Base-by-base conservation (phyloP, 2,329 filamentous ascomycete genomes). In the Cryphonectria nitschkei region DNA sequence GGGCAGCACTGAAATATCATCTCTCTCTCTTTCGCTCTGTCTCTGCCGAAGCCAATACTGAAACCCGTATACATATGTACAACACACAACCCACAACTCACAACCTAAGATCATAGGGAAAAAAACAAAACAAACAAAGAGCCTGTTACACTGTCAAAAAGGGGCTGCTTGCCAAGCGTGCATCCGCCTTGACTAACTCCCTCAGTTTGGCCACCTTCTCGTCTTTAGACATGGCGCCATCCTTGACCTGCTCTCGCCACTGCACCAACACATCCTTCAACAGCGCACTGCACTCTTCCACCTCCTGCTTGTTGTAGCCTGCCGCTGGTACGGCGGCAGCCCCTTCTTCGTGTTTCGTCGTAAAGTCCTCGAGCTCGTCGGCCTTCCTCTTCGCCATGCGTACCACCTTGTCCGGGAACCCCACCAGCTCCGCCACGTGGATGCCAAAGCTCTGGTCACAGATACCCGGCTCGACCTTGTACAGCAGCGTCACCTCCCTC, bases 381-480 rank as follows among this genome's bases (percentile, higher is more conserved):
- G 96, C 96, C 84, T 99, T 99, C 76, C 96, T 89, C 83, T 97
- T 97, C n/a, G 96, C 96, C 97, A 99, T 99, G 74, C 94, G 94
- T 72, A 99, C 93, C 22, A 99, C 97, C 83, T 99, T 99, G 76
- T 94, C 91, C 0, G 96, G 96, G 83, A 99, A 99, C 61, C 95
- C 90, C 29, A 99, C 96, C 7, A 99, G 88, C 83, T 99, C 96
- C 0, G 96, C 96, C 19, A 99, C 97, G 81, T 99, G 96, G 76
- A 99, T 99, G 76, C 96, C 96, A 80, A 99, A 99, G 71, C 92
- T 96, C 83, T 99, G 96, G 80, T 99, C 96, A 79, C 94, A 98
- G 76, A 99, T 92, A 65, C 96, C 96, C 0, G 93, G 93, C 78
- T 97, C 93, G 50, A 99, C 96, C 83, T 97, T 97, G 86, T 99